Percentiles rank a stretch among this genome's conserved stretches.
phyloP scores from a whole-genome alignment of 2,329 filamentous ascomycete genomes.

The Colletotrichum lupini region DNA sequence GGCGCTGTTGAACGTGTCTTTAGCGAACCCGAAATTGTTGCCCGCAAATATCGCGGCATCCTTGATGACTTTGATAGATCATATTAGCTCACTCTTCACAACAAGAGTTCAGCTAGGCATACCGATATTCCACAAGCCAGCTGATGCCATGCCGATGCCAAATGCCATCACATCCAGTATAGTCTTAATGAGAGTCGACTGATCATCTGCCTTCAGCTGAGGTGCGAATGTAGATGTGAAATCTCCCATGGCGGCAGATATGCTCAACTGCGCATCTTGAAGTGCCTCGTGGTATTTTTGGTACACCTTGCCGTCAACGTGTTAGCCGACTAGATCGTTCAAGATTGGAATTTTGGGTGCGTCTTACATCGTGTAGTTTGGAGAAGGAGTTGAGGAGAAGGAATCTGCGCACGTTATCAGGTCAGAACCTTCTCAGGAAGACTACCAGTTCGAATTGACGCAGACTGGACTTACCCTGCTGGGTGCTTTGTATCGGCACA shows the following conservation, averaged over 20 bases:
- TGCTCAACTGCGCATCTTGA: slow-evolving; percentile 16
- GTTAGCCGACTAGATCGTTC: neutral
- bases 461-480: neutral
- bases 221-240: slow-evolving; percentile 6
- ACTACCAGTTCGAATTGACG: no score
- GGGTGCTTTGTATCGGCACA: slow-evolving; percentile 7
- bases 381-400: slow-evolving; percentile 18
- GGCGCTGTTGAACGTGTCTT: slow-evolving; percentile 12
- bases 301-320: neutral
- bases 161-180: neutral
- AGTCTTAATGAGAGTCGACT: neutral
- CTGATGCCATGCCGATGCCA: neutral
- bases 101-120: neutral
- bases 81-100: neutral
- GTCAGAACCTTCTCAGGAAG: no score
- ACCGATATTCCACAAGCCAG: slow-evolving; percentile 20
- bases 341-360: no score
- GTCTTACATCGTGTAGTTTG: slow-evolving; percentile 10
- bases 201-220: neutral
- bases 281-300: slow-evolving; percentile 22
- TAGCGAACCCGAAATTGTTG: neutral
- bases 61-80: neutral
- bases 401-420: neutral
- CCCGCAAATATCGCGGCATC: slow-evolving; percentile 3
- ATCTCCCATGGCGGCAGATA: neutral